phyloP scores from a whole-genome alignment of 805 yeast species.

The Hemisphaericaspora nanyangensis region DNA sequence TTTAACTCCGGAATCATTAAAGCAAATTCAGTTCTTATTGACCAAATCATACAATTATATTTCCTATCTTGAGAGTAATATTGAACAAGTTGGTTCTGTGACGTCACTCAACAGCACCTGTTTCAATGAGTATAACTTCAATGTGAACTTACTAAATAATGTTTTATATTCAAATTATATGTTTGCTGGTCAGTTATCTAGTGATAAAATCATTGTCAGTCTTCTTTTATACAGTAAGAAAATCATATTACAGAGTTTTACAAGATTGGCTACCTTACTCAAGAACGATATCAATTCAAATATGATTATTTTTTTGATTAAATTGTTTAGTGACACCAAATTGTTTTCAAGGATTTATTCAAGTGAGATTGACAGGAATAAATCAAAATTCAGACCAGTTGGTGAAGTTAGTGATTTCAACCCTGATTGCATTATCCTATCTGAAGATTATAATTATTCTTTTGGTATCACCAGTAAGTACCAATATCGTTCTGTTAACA shows the following conservation, averaged over 20 bases:
- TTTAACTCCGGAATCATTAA: slow-evolving; percentile 36
- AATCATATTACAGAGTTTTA: slow-evolving; percentile 32
- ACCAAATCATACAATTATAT: slow-evolving; percentile 39
- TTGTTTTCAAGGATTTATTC: slow-evolving; percentile 20
- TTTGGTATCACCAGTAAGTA: slow-evolving; percentile 55
- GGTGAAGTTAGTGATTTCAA: slow-evolving; percentile 21
- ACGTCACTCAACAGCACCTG: slow-evolving; percentile 26
- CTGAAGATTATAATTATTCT: slow-evolving; percentile 46
- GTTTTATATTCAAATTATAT: slow-evolving; percentile 24
- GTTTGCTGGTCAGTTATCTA: slow-evolving; percentile 14
- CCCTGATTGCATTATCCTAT: slow-evolving; percentile 26
- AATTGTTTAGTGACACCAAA: slow-evolving; percentile 34
- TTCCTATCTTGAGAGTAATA: slow-evolving; percentile 35
- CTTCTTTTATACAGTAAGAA: slow-evolving; percentile 35
- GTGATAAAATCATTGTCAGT: slow-evolving; percentile 26
- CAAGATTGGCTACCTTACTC: slow-evolving; percentile 26
- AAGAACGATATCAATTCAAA: slow-evolving; percentile 38
- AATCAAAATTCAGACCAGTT: slow-evolving; percentile 15
- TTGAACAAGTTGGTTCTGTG: slow-evolving; percentile 27
- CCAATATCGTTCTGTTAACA: slow-evolving; percentile 15
- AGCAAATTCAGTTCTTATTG: slow-evolving; percentile 38
- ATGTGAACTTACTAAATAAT: slow-evolving; percentile 26
- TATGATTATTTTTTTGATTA: slow-evolving; percentile 36
- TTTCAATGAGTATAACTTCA: slow-evolving; percentile 28
- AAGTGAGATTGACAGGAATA: slow-evolving; percentile 13